These are phyloP conservation scores for Desmodesmus armatus DNA, from an alignment of 139 green algal genomes.

Conservation along the genomic window DNA sequence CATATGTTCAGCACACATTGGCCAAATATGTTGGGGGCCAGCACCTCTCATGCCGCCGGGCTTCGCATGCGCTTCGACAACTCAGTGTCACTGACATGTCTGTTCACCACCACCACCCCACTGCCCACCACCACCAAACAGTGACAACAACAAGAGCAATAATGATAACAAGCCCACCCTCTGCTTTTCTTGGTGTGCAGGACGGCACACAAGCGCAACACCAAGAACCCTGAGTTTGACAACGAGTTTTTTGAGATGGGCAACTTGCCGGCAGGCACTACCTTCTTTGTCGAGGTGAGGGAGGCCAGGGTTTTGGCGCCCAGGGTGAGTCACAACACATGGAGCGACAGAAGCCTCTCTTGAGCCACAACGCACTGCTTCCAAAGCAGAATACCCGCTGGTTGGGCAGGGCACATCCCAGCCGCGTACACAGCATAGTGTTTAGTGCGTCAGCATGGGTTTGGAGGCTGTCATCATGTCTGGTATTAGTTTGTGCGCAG, in stretches of 20 bases:
- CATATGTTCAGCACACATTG: background rate
- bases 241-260: slow-evolving; percentile 39
- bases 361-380: too few species aligned
- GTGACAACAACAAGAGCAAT: background rate
- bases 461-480: too few species aligned
- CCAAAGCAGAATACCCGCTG: too few species aligned
- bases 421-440: too few species aligned
- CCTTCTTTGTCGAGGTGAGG: slow-evolving; percentile 6
- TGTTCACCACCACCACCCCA: background rate
- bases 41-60: background rate
- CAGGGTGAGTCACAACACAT: background rate
- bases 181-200: background rate
- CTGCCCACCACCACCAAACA: too few species aligned
- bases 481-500: too few species aligned
- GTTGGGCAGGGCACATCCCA: too few species aligned
- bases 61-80: background rate
- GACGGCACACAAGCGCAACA: background rate
- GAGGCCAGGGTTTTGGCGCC: too few species aligned
- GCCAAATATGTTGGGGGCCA: background rate
- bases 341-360: too few species aligned
- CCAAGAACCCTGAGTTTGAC: slow-evolving; percentile 13
- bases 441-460: too few species aligned
- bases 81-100: background rate
- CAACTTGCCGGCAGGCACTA: slow-evolving; percentile 18
- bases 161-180: background rate